A percentile compares a stretch with the other conserved stretches of the same genome.
These are phyloP conservation scores for Blakeslea trispora DNA, from an alignment of 371 early-diverging fungal species.

Conservation along the genomic window DNA sequence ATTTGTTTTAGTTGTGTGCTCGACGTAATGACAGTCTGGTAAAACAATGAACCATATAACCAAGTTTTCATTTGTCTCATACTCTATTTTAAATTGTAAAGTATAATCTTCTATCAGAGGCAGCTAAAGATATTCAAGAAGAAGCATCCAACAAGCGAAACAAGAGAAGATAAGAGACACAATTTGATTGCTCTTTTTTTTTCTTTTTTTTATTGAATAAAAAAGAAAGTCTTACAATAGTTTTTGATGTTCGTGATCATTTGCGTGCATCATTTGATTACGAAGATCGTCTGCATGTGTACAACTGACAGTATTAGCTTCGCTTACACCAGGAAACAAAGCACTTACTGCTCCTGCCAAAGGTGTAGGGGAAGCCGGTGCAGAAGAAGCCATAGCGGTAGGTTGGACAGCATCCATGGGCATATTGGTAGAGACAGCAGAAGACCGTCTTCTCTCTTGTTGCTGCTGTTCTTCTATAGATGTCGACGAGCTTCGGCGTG, in stretches of 20 bases:
- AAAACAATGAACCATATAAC: not conserved
- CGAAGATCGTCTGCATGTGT: constrained; percentile 37
- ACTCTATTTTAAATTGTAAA: not conserved
- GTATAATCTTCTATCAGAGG: constrained; percentile 14
- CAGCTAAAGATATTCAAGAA: constrained; percentile 20
- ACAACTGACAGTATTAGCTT: constrained; percentile 18
- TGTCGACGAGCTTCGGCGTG: constrained; percentile 23
- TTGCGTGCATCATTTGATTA: constrained; percentile 29
- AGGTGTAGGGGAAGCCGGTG: constrained; percentile 12
- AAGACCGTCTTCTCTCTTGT: constrained; percentile 11
- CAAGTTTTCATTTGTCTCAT: not conserved
- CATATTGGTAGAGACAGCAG: not conserved
- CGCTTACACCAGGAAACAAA: constrained; percentile 37
- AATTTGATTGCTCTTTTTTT: not conserved
- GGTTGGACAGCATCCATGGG: not conserved
- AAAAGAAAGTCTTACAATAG: constrained; percentile 8
- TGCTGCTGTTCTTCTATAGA: constrained; percentile 5
- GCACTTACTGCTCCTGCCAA: constrained; percentile 38
- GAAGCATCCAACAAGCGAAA: constrained; percentile 6
- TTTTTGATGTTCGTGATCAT: constrained; percentile 16
- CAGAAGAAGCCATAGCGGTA: not conserved
- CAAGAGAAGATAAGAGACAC: constrained; percentile 1
- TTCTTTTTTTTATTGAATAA: constrained; percentile 2
- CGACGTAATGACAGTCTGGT: constrained; percentile 28
- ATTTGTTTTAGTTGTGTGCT: constrained; percentile 15